phyloP scores from a whole-genome alignment of 805 yeast species.

The Saccharomycopsis javanensis region DNA sequence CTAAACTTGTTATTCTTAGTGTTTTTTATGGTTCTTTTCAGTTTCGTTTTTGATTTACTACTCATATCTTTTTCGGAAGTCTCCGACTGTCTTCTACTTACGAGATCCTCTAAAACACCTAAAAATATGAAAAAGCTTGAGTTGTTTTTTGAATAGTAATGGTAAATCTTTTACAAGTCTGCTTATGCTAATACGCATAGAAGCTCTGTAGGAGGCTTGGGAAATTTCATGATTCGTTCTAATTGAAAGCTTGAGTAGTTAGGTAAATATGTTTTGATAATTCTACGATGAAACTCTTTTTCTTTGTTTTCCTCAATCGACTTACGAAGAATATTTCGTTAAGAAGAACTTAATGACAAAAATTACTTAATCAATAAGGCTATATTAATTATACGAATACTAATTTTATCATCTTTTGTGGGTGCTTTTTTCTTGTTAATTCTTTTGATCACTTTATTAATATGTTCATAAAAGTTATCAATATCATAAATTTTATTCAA shows the following conservation, averaged over 20 bases:
- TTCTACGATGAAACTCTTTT: conserved; percentile 4
- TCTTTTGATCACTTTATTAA: background rate
- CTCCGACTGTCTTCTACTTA: background rate
- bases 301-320: conserved; percentile 3
- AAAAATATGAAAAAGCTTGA: background rate
- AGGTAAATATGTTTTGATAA: background rate
- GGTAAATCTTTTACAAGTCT: background rate
- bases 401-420: background rate
- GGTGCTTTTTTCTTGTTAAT: background rate
- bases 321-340: background rate
- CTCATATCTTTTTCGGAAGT: background rate
- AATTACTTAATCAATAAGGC: background rate
- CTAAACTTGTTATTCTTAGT: background rate
- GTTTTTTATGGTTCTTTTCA: background rate
- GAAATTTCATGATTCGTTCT: conserved; percentile 1
- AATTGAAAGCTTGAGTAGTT: background rate
- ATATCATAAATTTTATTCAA: background rate
- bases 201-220: background rate
- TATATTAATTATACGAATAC: background rate
- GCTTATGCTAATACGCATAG: background rate
- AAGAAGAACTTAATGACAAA: background rate
- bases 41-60: background rate
- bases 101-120: background rate
- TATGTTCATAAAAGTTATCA: background rate
- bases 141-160: background rate